These are phyloP conservation scores for Calonectria leucothoes DNA, from an alignment of 2,329 filamentous ascomycete species.

Conservation along the genomic window DNA sequence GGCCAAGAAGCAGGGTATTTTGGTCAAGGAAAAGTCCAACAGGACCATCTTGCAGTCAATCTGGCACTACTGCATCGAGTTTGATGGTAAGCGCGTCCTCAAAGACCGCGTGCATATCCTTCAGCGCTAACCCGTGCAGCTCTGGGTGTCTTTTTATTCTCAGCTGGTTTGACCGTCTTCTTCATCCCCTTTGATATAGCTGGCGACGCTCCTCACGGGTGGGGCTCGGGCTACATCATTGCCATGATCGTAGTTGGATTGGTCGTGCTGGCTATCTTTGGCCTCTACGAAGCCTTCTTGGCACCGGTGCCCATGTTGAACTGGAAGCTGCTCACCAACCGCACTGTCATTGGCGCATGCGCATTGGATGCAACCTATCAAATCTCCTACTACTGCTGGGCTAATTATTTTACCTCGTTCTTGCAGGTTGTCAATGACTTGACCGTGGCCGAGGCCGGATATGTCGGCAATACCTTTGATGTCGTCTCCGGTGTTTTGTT, in stretches of 20 bases:
- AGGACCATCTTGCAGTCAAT: slow-evolving; percentile 59
- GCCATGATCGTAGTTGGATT: slow-evolving; percentile 68
- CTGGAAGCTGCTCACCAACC: slow-evolving; percentile 59
- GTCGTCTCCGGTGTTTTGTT: slow-evolving; percentile 60
- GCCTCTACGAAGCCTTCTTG: slow-evolving; percentile 65
- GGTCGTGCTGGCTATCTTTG: slow-evolving; percentile 62
- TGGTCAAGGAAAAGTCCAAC: slow-evolving; percentile 50
- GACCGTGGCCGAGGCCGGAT: slow-evolving; percentile 58
- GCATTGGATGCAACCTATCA: slow-evolving; percentile 52
- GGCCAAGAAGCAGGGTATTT: slow-evolving; percentile 62
- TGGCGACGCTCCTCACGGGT: slow-evolving; percentile 53
- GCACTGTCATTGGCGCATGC: slow-evolving; percentile 62
- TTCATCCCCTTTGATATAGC: slow-evolving; percentile 70
- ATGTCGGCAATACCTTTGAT: slow-evolving; percentile 60
- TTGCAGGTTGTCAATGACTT: slow-evolving; percentile 63
- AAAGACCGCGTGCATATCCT: rapidly evolving
- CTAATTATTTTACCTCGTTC: slow-evolving; percentile 62
- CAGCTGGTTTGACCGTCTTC: slow-evolving; percentile 62
- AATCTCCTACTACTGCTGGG: slow-evolving; percentile 58
- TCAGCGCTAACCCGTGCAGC: not conserved
- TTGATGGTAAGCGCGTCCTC: slow-evolving; percentile 24
- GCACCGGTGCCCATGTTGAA: slow-evolving; percentile 70
- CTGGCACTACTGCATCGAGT: slow-evolving; percentile 34
- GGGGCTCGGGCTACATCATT: slow-evolving; percentile 62
- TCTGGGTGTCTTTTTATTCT: slow-evolving; percentile 63